These are phyloP conservation scores for Trypanosoma mega DNA, from an alignment of 208 protist genomes.

Conservation along the genomic window DNA sequence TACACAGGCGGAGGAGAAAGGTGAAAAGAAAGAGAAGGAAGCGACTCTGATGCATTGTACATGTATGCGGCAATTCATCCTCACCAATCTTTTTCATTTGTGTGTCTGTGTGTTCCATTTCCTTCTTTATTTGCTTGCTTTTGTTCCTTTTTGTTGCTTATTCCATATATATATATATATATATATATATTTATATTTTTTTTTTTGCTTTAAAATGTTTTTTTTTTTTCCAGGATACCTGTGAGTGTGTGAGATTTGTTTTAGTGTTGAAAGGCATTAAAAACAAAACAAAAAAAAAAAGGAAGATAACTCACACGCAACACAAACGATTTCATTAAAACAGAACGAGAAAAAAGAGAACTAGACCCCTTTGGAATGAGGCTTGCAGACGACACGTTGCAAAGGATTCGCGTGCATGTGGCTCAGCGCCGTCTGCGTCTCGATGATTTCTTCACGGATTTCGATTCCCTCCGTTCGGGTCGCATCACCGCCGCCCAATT, in stretches of 20 bases:
- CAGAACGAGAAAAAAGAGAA: neutral
- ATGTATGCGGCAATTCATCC: neutral
- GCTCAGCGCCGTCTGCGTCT: constrained; percentile 72
- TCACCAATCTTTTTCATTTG: constrained; percentile 1
- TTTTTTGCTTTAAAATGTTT: too few species aligned
- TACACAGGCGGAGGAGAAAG: constrained; percentile 5
- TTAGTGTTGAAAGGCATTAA: neutral
- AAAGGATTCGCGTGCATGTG: constrained; percentile 45
- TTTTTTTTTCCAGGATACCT: too few species aligned
- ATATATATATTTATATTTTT: constrained; percentile 15
- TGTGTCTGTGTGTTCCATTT: neutral
- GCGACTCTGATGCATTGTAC: neutral
- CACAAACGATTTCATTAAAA: neutral
- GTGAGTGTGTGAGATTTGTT: too few species aligned
- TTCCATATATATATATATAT: neutral
- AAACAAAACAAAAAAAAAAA: constrained; percentile 6
- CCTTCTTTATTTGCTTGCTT: constrained; percentile 11
- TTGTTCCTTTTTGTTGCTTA: neutral
- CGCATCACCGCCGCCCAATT: constrained; percentile 81
- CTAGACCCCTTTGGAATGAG: too few species aligned
- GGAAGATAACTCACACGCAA: too few species aligned
- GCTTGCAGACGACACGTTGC: constrained; percentile 33
- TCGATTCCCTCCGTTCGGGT: constrained; percentile 72
- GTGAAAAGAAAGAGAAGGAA: constrained; percentile 4
- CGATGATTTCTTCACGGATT: constrained; percentile 84